A percentile compares a stretch with the other conserved stretches of the same genome.
phyloP scores from a whole-genome alignment of 495 filamentous ascomycete species.

The Opeltia flavorubescens region DNA sequence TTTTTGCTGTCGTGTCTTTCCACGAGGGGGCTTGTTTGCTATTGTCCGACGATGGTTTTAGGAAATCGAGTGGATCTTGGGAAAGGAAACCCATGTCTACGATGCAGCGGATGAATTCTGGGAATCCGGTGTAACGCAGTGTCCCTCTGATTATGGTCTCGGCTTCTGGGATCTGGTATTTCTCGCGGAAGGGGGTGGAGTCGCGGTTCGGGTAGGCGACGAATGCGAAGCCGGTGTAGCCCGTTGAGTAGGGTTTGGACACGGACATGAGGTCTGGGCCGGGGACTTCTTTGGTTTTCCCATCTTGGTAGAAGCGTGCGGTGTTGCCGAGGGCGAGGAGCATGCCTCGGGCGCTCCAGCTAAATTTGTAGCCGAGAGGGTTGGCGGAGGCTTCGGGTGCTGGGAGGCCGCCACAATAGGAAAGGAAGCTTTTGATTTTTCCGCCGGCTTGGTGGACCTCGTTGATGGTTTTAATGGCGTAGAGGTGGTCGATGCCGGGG shows the following conservation, averaged over 20 bases:
- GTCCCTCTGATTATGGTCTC: slow-evolving; percentile 49
- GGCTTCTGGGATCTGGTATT: slow-evolving; percentile 38
- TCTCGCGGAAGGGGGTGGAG: slow-evolving; percentile 70
- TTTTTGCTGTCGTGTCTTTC: slow-evolving; percentile 67
- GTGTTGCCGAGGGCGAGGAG: slow-evolving; percentile 73
- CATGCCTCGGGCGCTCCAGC: slow-evolving; percentile 73
- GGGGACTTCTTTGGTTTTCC: slow-evolving; percentile 47
- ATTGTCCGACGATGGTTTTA: slow-evolving; percentile 33
- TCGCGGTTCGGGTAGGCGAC: slow-evolving; percentile 92
- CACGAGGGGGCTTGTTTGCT: too few relatives aligned
- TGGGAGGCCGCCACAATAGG: slow-evolving; percentile 80
- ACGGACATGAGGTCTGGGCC: slow-evolving; percentile 67
- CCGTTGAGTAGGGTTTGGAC: slow-evolving; percentile 72
- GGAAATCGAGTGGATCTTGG: slow-evolving; percentile 44
- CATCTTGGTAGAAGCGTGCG: slow-evolving; percentile 72
- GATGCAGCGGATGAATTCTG: slow-evolving; percentile 72
- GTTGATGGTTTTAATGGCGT: slow-evolving; percentile 80
- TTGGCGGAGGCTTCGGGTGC: slow-evolving; percentile 68
- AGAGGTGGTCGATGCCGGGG: slow-evolving; percentile 52
- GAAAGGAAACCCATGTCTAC: slow-evolving; percentile 75
- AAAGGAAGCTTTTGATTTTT: slow-evolving; percentile 70
- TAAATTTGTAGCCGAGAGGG: slow-evolving; percentile 94
- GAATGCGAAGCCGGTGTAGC: slow-evolving; percentile 79
- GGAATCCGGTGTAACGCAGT: slow-evolving; percentile 74
- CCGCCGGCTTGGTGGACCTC: slow-evolving; percentile 68